Percentiles rank a stretch among this genome's conserved stretches.
These are phyloP conservation scores for Gomphus bonarii DNA, from an alignment of 1,284 basidiomycete species.

Conservation along the genomic window DNA sequence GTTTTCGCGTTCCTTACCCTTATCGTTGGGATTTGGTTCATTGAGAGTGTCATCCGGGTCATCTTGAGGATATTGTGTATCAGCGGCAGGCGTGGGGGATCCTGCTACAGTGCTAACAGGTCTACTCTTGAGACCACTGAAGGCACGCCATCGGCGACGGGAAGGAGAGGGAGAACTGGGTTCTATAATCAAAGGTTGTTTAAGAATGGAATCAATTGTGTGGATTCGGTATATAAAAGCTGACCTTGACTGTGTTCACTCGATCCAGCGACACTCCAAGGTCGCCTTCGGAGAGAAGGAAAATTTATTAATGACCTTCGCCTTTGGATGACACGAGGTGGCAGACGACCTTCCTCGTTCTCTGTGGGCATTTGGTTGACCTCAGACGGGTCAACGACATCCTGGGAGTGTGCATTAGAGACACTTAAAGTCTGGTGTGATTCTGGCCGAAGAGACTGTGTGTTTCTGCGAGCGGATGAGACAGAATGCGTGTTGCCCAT, in stretches of 20 bases:
- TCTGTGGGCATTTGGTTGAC: background rate
- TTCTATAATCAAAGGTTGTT: background rate
- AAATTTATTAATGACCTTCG: constrained; percentile 6
- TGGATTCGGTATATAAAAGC: background rate
- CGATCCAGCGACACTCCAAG: background rate
- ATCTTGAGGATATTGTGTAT: background rate
- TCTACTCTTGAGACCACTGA: constrained; percentile 3
- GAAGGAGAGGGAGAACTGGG: background rate
- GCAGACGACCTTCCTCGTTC: background rate
- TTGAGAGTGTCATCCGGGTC: background rate
- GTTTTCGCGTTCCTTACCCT: constrained; percentile 7
- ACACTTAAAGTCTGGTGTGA: background rate
- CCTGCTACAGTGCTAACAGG: background rate
- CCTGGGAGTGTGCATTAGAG: background rate
- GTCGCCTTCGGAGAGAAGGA: background rate
- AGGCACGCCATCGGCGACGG: constrained; percentile 6
- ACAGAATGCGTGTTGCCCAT: constrained; percentile 9
- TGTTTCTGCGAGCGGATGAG: background rate
- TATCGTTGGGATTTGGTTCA: background rate
- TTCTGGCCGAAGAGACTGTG: background rate
- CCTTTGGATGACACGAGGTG: background rate
- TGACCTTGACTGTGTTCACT: background rate
- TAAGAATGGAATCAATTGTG: too few species aligned
- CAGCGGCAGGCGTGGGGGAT: background rate
- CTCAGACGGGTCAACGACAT: background rate